Base-by-base conservation (phyloP, 2,329 filamentous ascomycete genomes). In the Phialophora tarda region DNA sequence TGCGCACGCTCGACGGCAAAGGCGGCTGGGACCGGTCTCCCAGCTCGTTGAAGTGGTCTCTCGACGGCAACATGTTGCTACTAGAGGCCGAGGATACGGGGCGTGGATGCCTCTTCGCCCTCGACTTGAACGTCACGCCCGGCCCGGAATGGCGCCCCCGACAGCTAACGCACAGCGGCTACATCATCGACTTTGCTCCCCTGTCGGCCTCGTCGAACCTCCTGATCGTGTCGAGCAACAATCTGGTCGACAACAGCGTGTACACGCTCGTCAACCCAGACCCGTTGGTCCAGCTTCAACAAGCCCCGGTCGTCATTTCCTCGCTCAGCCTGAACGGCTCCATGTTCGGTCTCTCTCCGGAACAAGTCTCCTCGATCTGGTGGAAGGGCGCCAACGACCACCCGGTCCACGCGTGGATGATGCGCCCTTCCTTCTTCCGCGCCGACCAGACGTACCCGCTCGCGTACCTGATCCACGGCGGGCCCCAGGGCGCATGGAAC, bases 401-500 rank as follows among this genome's bases (percentile, higher is more conserved):
- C 51, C 77, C 77, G 1, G 74, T 82, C 24, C 79, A 82, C 65
- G 78, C 80, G 2, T 82, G 79, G 76, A 79, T 83, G 21, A 76
- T 83, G 65, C 82, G 81, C 59, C 82, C 82, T 4, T 82, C 80
- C 4, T 74, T 77, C 61, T 83, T 83, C 69, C 76, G 79, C 38
- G 74, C 78, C 4, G 74, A 76, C 2, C 71, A 83, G 70, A 83
- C 80, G 68, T 86, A 86, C 68, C 84, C 84, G 5, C 71, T 86
- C 14, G 83, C 83, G 1, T 86, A 84, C 71, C 73, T 86, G 66
- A 79, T 84, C 10, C 84, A 86, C 65, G 84, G 84, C 32, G 84
- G 84, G 0, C 84, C 85, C 0, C 81, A 81, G 62, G 74, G 75
- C 2, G 78, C 83, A 1, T 86, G 82, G 82, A 78, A 78, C n/a